Conservation (phyloP, 1,284 basidiomycete species). For the Trametes pubescens region DNA sequence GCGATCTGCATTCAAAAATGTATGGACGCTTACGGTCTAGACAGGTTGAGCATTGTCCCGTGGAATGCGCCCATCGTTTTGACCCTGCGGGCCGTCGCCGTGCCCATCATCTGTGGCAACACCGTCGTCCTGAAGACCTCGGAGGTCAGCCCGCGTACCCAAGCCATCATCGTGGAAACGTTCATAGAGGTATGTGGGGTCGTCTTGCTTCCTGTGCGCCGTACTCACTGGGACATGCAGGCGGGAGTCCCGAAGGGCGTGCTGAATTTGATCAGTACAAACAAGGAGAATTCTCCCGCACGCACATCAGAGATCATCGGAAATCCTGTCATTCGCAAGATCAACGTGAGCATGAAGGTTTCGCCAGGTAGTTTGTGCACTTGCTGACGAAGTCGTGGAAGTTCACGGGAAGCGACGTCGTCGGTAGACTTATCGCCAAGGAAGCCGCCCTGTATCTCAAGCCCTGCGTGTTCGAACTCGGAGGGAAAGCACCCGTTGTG, state of each 20-base stretch:
- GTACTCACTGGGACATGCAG: constrained; percentile 13
- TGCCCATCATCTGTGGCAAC: constrained; percentile 69
- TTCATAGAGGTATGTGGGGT: constrained; percentile 49
- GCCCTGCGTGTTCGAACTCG: constrained; percentile 33
- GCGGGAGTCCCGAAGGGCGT: constrained; percentile 38
- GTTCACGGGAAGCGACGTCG: constrained; percentile 32
- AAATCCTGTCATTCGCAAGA: constrained; percentile 34
- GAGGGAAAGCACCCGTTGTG: constrained; percentile 69
- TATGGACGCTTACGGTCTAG: background rate
- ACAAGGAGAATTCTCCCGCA: constrained; percentile 28
- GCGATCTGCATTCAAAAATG: background rate
- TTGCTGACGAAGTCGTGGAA: background rate
- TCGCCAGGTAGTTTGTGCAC: background rate
- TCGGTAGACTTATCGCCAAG: constrained; percentile 25
- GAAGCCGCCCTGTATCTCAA: constrained; percentile 31
- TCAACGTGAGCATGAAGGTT: constrained; percentile 30
- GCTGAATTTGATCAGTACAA: constrained; percentile 34
- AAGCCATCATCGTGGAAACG: constrained; percentile 56
- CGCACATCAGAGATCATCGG: constrained; percentile 36
- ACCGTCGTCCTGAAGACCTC: constrained; percentile 68
- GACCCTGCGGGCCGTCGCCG: constrained; percentile 55
- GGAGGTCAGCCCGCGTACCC: constrained; percentile 59
- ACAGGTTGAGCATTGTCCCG: constrained; percentile 34
- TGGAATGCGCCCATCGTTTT: constrained; percentile 57
- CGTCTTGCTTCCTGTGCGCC: too few species aligned